Evolutionary conservation across 768 basidiomycete genomes (phyloP).

Genomic region (Pleurotus platypus): DNA sequence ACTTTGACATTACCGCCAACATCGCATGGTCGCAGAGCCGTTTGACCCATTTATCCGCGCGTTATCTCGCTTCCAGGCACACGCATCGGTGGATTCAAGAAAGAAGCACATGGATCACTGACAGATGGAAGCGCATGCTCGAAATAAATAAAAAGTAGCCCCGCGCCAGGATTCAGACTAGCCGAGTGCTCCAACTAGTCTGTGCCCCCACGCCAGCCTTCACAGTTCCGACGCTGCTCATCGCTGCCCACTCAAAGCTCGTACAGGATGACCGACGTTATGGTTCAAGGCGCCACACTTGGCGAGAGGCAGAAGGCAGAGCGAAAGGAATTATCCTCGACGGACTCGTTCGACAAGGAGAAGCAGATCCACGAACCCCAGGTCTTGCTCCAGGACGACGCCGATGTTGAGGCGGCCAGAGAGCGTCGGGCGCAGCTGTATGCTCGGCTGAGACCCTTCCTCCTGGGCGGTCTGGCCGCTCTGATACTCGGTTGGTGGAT

Average conservation of each 20-base stretch:
- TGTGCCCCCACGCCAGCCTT: not conserved
- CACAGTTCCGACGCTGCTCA: not conserved
- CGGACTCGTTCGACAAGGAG: constrained; percentile 18
- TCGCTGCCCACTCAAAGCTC: not conserved
- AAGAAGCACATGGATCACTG: constrained; percentile 8
- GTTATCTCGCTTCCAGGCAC: constrained; percentile 7
- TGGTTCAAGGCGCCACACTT: no score
- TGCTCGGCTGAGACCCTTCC: constrained; percentile 32
- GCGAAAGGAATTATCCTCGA: constrained; percentile 18
- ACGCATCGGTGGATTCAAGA: constrained; percentile 2
- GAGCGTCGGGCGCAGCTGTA: constrained; percentile 13
- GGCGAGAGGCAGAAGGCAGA: constrained; percentile 10
- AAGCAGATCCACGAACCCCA: constrained; percentile 19
- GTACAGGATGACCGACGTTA: not conserved
- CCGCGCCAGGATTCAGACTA: not conserved
- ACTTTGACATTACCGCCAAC: not conserved
- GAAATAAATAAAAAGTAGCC: not conserved
- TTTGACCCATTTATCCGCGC: constrained; percentile 4
- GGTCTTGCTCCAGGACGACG: constrained; percentile 18
- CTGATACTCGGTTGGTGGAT: constrained; percentile 87
- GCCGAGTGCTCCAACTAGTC: not conserved
- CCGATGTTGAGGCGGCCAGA: constrained; percentile 15
- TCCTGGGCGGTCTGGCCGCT: constrained; percentile 49
- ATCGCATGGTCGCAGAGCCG: not conserved
- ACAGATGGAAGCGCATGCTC: constrained; percentile 8